These are phyloP conservation scores for Mycogone perniciosa DNA, from an alignment of 2,329 filamentous ascomycete species.

Conservation along the genomic window DNA sequence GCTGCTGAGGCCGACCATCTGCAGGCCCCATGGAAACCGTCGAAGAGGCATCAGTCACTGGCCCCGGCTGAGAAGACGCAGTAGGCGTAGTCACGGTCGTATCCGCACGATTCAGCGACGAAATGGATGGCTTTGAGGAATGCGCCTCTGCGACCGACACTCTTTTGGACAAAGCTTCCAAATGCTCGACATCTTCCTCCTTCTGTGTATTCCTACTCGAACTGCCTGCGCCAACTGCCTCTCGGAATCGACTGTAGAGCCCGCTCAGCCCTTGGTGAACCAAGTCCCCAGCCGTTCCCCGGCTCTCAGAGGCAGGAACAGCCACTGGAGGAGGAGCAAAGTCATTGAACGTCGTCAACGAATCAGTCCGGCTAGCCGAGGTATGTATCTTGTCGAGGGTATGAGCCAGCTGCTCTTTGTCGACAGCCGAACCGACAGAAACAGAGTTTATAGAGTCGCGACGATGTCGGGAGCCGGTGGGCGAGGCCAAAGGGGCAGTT, in stretches of 20 bases:
- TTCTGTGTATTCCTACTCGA: constrained; percentile 31
- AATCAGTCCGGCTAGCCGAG: constrained; percentile 76
- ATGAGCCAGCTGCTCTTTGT: constrained; percentile 69
- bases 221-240: constrained; percentile 68
- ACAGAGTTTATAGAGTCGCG: constrained; percentile 36
- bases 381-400: constrained; percentile 83
- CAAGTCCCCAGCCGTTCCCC: constrained; percentile 63
- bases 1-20: constrained; percentile 36
- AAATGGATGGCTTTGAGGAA: constrained; percentile 35
- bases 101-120: constrained; percentile 37
- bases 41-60: constrained; percentile 32
- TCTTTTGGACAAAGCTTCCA: constrained; percentile 4
- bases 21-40: constrained; percentile 25
- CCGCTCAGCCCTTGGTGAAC: constrained; percentile 84
- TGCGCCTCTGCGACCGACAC: constrained; percentile 32
- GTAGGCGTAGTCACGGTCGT: constrained; percentile 27
- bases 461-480: constrained; percentile 27
- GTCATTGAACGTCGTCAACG: constrained; percentile 89
- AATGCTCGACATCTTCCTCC: constrained; percentile 17
- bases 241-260: constrained; percentile 77
- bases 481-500: constrained; percentile 24
- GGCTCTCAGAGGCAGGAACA: constrained; percentile 56
- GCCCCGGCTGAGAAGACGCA: constrained; percentile 23
- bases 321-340: constrained; percentile 66
- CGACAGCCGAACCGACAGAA: constrained; percentile 36